Evolutionary conservation across 2,329 filamentous ascomycete species (phyloP).

Genomic region (Ascochyta fabae): DNA sequence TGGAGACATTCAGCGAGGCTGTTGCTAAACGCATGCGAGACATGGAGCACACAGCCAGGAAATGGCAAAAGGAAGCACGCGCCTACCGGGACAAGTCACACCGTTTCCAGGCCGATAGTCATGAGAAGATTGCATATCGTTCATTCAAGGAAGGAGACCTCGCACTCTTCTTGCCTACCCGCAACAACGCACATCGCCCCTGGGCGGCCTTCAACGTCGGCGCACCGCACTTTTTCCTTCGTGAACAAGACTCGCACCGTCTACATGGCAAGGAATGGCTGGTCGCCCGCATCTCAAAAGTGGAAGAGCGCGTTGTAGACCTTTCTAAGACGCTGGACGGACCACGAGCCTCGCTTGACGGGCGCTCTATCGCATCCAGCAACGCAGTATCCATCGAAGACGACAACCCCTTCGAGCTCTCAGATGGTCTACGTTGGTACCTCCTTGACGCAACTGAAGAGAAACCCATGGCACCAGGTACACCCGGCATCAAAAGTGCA

Average conservation of each 20-base stretch:
- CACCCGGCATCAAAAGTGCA: slow-evolving; percentile 82
- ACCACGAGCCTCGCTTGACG: slow-evolving; percentile 52
- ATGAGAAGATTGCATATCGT: slow-evolving; percentile 94
- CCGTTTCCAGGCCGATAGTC: slow-evolving; percentile 78
- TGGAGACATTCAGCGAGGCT: slow-evolving; percentile 83
- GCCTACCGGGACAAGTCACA: slow-evolving; percentile 88
- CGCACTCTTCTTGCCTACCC: slow-evolving; percentile 89
- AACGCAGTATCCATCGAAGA: slow-evolving; percentile 70
- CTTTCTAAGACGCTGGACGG: slow-evolving; percentile 76
- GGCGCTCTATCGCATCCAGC: slow-evolving; percentile 59
- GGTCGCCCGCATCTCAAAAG: slow-evolving; percentile 88
- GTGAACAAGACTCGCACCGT: slow-evolving; percentile 88
- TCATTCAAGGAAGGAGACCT: slow-evolving; percentile 97
- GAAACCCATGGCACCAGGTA: slow-evolving; percentile 86
- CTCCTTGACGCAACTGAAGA: slow-evolving; percentile 93
- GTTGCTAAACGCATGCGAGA: slow-evolving; percentile 91
- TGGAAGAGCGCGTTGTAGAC: slow-evolving; percentile 93
- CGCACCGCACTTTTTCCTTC: slow-evolving; percentile 94
- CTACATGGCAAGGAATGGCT: slow-evolving; percentile 90
- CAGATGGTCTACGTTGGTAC: slow-evolving; percentile 95
- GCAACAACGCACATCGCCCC: slow-evolving; percentile 90
- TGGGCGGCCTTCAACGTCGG: slow-evolving; percentile 99
- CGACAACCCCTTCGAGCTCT: slow-evolving; percentile 96
- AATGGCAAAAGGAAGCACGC: slow-evolving; percentile 88
- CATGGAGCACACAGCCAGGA: slow-evolving; percentile 89